Evolutionary conservation across 495 filamentous ascomycete genomes (phyloP), one percentile per base, ranked within the genome.

Genomic region (Saxophila tyrrhenica): DNA sequence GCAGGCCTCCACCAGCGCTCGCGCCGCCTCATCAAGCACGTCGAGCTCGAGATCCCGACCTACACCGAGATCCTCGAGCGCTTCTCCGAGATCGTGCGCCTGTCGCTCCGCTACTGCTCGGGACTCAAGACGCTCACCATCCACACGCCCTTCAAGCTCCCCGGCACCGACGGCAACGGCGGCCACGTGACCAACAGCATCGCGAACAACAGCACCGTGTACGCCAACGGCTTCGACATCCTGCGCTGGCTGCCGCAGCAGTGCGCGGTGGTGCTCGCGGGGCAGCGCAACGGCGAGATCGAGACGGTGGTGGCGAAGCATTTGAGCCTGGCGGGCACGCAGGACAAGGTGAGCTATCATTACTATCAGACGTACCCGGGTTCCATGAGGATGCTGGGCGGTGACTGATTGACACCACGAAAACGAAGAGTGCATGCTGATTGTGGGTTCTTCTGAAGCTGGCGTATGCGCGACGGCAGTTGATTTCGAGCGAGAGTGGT

Each of bases 11-110:
- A 61, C 25, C 67, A 69, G 52, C 64, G 64, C 50, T 35, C 22
- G n/a, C 59, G 64, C n/a, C 47, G 52, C 42, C 57, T 62, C 17
- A 65, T 68, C 55, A 67, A 60, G 42, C 52, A 57, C 42, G 54
- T 67, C 21, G 25, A 50, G 7, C 24, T 69, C 17, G 57, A 59
- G 7, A 62, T 69, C 24, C 62, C 61, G 21, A 60, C 50, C 9
- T 61, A 66, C 43, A 52, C 56, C 59, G 67, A 69, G 50, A 67
- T 68, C 39, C 59, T 69, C 41, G 64, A 67, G 35, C 49, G 49
- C 21, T 65, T 66, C 44, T 42, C 55, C 19, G 62, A 67, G 39
- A 25, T 66, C 24, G 62, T 69, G 15, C 65, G 65, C 5, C 55
- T 66, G 16, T 58, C 54, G 1, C 48, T 69, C 32, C 56, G 67